Base-by-base conservation (phyloP, 2,329 filamentous ascomycete species). In the Cadophora sp. region DNA sequence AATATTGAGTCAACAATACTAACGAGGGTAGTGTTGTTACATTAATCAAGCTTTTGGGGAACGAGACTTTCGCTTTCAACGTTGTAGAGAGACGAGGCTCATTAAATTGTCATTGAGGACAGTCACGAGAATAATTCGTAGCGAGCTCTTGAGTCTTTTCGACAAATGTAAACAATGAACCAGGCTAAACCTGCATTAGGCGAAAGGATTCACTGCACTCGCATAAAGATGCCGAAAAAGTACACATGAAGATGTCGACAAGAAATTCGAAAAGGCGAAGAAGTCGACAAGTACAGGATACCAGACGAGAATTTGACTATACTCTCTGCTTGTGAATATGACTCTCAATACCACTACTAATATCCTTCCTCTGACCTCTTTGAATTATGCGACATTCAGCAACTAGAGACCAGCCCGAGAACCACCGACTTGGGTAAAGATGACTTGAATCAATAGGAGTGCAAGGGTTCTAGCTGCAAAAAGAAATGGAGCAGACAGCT, bases 1-100 rank as follows among this genome's bases (percentile, higher is more conserved):
- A 46, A 22, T 9, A 14, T 48, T 4, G 37, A 61, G 58, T 61
- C 58, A 48, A 61, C 58, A 61, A 31, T 27, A 46, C 6, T n/a
- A 61, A 22, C 14, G 12, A 19, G 19, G 14, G 1, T 9, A 37
- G 40, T 43, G 11, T 16, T 43, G 14, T 19, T 43, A 16, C 19
- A 4, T 16, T 43, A 16, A 16, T 16, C 40, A 43, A 19, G 19
- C 40, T 16, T 43, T 19, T 43, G 19, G 40, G 12, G 40, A 43
- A 43, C 19, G 16, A 43, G 12, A 19, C 2, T 16, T 43, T 34
- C 31, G 31, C 11, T 34, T 5, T 11, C 11, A 34, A n/a, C 7
- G 34, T 43, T 14, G 16, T 43, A 19, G 19, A 43, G 12, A 43
- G 6, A 14, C 40, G 2, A 16, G 40, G 40, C 40, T 43, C 40